Conservation (phyloP, 164 flowering plant genomes). For the Umbellularia californica region DNA sequence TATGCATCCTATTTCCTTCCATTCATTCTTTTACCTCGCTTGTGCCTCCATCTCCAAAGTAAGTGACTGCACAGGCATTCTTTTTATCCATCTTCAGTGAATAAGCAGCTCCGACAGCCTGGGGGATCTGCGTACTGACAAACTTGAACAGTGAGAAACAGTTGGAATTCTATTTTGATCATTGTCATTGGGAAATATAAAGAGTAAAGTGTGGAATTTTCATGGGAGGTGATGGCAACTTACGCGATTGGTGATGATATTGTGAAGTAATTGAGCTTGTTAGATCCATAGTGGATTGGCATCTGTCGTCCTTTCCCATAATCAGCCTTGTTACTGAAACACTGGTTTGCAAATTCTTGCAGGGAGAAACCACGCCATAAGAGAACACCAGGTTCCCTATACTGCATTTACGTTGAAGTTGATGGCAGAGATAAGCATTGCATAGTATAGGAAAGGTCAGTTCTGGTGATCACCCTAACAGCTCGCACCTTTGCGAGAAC, state of each 20-base stretch:
- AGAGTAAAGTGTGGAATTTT: background rate
- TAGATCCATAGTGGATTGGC: constrained; percentile 86
- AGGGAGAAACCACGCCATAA: constrained; percentile 91
- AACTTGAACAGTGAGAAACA: background rate
- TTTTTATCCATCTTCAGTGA: constrained; percentile 89
- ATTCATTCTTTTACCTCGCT: constrained; percentile 65
- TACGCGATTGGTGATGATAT: constrained; percentile 90
- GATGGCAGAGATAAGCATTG: background rate
- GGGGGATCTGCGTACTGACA: constrained; percentile 82
- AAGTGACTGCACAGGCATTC: constrained; percentile 81
- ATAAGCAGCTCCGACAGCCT: constrained; percentile 97
- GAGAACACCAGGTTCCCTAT: constrained; percentile 81
- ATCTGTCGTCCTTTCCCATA: constrained; percentile 88
- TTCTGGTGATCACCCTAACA: background rate
- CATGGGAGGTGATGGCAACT: constrained; percentile 16
- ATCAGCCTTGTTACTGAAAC: constrained; percentile 67
- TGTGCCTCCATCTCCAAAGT: constrained; percentile 87
- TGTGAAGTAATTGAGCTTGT: constrained; percentile 70
- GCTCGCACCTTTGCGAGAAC: background rate
- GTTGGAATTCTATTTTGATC: background rate
- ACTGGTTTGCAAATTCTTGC: constrained; percentile 81
- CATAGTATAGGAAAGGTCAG: background rate
- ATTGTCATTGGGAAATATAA: background rate
- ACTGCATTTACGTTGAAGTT: constrained; percentile 42
- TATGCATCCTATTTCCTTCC: background rate